Conservation (phyloP, 257 asterid species). For the Hygrophila difformis region DNA sequence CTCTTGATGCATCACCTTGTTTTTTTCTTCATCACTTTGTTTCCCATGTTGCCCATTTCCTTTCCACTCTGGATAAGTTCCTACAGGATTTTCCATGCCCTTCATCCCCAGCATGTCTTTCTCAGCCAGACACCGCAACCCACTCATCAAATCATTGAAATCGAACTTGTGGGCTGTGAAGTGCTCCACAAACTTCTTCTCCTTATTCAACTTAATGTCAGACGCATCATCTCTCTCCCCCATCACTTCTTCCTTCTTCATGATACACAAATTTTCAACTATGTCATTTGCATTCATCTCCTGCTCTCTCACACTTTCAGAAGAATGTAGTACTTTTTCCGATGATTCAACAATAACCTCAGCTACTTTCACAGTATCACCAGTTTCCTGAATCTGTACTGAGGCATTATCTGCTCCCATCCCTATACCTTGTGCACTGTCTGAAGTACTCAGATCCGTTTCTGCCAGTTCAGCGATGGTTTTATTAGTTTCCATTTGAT, state of each 20-base stretch:
- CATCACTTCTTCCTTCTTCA: slow-evolving; percentile 20
- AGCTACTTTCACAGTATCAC: slow-evolving; percentile 13
- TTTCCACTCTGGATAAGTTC: slow-evolving; percentile 20
- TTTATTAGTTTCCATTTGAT: slow-evolving; percentile 11
- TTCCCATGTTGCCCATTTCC: slow-evolving; percentile 22
- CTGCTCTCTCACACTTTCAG: slow-evolving; percentile 21
- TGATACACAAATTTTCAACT: slow-evolving; percentile 17
- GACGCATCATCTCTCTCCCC: slow-evolving; percentile 14
- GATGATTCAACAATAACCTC: slow-evolving; percentile 15
- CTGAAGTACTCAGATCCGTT: slow-evolving; percentile 15
- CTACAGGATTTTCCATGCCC: slow-evolving; percentile 15
- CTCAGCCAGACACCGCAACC: slow-evolving; percentile 12
- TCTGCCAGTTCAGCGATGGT: slow-evolving; percentile 15
- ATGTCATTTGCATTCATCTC: slow-evolving; percentile 19
- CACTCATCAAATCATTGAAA: slow-evolving; percentile 18
- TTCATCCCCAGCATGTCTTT: slow-evolving; percentile 20
- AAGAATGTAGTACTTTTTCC: slow-evolving; percentile 16
- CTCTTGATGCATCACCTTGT: slow-evolving; percentile 19
- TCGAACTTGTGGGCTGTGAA: slow-evolving; percentile 12
- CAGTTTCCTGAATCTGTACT: slow-evolving; percentile 16
- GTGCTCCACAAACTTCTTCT: slow-evolving; percentile 11
- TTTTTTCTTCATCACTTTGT: slow-evolving; percentile 28
- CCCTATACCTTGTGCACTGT: slow-evolving; percentile 20
- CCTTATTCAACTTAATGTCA: slow-evolving; percentile 17
- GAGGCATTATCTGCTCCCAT: slow-evolving; percentile 20